phyloP scores from a whole-genome alignment of 257 asterid genomes.

The Buddleja alternifolia region DNA sequence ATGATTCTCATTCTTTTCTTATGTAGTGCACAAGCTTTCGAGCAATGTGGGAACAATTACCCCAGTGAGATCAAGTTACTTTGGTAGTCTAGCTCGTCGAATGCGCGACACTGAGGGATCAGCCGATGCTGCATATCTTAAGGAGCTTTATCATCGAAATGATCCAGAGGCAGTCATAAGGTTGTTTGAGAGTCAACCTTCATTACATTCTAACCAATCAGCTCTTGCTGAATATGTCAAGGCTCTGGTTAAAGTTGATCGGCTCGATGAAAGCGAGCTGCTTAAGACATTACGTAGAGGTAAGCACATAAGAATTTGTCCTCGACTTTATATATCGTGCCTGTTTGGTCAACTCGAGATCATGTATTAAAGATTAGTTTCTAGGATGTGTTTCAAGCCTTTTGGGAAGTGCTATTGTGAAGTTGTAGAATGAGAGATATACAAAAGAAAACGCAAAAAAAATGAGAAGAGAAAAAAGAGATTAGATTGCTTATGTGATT shows the following conservation, averaged over 20 bases:
- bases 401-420: no score
- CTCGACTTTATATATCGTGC: background rate
- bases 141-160: constrained; percentile 62
- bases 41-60: constrained; percentile 37
- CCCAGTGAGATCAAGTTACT: constrained; percentile 59
- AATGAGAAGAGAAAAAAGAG: no score
- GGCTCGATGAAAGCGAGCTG: constrained; percentile 84
- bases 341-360: background rate
- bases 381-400: no score
- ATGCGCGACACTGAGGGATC: constrained; percentile 63
- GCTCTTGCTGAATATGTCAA: constrained; percentile 89
- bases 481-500: no score
- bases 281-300: constrained; percentile 83
- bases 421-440: no score
- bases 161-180: constrained; percentile 86
- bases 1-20: constrained; percentile 24
- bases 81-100: constrained; percentile 75
- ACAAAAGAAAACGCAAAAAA: no score
- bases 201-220: constrained; percentile 72
- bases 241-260: constrained; percentile 83
- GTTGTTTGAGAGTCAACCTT: constrained; percentile 78
- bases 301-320: constrained; percentile 27
- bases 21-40: constrained; percentile 48
- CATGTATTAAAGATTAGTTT: background rate
- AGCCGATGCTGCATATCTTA: constrained; percentile 77